Percentiles rank a stretch among this genome's conserved stretches.
Evolutionary conservation across 202 grass and related monocot species (phyloP).

Genomic region (Panicum hallii): DNA sequence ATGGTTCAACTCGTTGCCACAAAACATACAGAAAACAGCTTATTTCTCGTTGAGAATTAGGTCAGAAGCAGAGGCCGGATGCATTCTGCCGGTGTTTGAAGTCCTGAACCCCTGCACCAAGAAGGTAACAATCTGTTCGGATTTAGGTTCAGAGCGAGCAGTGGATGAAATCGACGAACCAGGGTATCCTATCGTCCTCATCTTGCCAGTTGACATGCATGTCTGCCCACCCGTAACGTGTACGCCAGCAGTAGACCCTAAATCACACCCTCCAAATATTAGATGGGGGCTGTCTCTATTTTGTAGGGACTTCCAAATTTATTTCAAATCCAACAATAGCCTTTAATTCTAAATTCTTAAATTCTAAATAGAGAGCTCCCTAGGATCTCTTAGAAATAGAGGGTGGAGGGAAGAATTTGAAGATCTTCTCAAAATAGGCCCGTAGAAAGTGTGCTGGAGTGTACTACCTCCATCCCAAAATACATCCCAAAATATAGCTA

Average conservation of each 20-base stretch:
- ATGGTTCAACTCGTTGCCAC: not conserved
- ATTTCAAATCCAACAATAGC: no score
- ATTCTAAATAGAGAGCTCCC: no score
- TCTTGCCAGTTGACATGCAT: not conserved
- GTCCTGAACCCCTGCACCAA: not conserved
- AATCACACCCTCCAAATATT: no score
- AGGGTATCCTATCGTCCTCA: not conserved
- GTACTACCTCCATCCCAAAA: no score
- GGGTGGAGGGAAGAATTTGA: not conserved
- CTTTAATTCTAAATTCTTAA: no score
- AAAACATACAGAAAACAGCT: not conserved
- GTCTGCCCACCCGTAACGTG: not conserved
- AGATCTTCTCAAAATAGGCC: no score
- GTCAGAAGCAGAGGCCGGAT: not conserved
- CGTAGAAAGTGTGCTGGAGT: no score
- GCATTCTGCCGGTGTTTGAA: not conserved
- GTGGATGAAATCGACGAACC: not conserved
- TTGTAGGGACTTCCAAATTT: no score
- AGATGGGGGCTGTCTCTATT: no score
- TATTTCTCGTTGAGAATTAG: constrained; percentile 14
- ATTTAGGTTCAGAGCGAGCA: constrained; percentile 19
- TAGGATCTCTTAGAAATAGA: no score
- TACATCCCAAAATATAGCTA: no score
- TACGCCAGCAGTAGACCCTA: not conserved
- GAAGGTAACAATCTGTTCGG: not conserved